A percentile compares a stretch with the other conserved stretches of the same genome.
Evolutionary conservation across 2,329 filamentous ascomycete species (phyloP).

Genomic region (Pleurostoma richardsiae): DNA sequence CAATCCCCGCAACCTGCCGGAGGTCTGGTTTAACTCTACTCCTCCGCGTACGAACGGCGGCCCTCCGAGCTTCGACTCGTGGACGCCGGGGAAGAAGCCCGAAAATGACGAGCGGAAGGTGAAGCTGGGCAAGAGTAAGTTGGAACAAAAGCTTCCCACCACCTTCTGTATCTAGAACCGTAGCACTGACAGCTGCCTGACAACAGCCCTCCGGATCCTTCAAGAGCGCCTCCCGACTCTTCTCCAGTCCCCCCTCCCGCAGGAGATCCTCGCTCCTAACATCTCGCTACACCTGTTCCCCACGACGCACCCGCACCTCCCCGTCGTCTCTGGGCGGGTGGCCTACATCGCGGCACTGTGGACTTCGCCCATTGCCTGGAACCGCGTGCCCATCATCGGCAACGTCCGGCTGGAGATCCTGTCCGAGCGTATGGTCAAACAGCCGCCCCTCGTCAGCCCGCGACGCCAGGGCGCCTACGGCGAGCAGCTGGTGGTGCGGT

Average conservation of each 20-base stretch:
- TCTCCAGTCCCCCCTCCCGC: conserved; percentile 62
- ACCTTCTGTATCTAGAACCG: neutral
- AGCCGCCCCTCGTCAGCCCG: conserved; percentile 42
- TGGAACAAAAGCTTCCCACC: neutral
- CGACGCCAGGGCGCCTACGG: conserved; percentile 48
- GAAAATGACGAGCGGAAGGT: conserved; percentile 52
- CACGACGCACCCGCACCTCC: conserved; percentile 80
- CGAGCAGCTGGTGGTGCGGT: conserved; percentile 87
- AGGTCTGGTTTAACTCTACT: conserved; percentile 39
- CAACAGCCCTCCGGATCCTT: conserved; percentile 56
- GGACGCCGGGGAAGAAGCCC: conserved; percentile 21
- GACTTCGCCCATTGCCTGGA: conserved; percentile 96
- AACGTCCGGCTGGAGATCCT: conserved; percentile 85
- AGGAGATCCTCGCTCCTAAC: conserved; percentile 71
- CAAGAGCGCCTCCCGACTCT: conserved; percentile 64
- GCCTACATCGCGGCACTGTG: conserved; percentile 90
- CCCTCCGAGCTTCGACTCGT: neutral
- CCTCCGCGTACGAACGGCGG: conserved; percentile 17
- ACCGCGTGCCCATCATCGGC: conserved; percentile 81
- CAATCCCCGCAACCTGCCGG: conserved; percentile 22
- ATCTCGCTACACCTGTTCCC: conserved; percentile 69
- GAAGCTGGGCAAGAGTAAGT: conserved; percentile 59
- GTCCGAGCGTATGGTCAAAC: conserved; percentile 79
- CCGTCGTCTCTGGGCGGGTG: conserved; percentile 84
- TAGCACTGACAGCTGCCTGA: neutral